Conservation (phyloP, 345 rosid genomes). For the Salix purpurea region DNA sequence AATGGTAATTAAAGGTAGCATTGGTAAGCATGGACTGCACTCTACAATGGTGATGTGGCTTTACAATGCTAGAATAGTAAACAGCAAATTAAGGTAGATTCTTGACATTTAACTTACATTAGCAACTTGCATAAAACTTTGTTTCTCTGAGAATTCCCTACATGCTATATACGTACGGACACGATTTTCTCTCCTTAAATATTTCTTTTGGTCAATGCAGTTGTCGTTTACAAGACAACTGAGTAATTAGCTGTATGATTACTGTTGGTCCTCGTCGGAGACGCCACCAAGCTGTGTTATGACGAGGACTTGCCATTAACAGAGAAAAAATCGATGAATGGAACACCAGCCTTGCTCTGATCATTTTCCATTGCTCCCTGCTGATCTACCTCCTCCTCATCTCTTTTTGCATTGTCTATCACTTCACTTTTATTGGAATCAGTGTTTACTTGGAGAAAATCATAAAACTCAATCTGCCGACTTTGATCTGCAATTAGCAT, state of each 20-base stretch:
- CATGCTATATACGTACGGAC: background rate
- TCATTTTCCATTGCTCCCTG: slow-evolving; percentile 32
- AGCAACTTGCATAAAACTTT: background rate
- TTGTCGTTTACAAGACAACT: background rate
- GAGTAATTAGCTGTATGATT: background rate
- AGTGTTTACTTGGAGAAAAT: slow-evolving; percentile 65
- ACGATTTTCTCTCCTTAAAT: background rate
- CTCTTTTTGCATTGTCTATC: slow-evolving; percentile 40
- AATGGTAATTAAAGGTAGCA: too few species aligned
- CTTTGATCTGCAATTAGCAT: slow-evolving; percentile 31
- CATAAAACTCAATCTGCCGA: slow-evolving; percentile 49
- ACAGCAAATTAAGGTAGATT: background rate
- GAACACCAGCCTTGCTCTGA: slow-evolving; percentile 24
- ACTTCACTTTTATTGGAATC: slow-evolving; percentile 59
- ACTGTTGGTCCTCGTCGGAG: background rate
- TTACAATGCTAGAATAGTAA: background rate
- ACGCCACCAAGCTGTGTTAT: background rate
- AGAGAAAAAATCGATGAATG: slow-evolving; percentile 62
- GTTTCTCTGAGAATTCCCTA: background rate
- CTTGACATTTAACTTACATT: background rate
- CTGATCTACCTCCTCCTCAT: slow-evolving; percentile 51
- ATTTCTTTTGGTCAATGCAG: background rate
- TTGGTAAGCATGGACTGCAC: background rate
- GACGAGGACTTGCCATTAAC: slow-evolving; percentile 23
- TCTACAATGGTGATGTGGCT: background rate